Conservation (phyloP, 1,139 yeast species). For the Saccharomyces hybrid region DNA sequence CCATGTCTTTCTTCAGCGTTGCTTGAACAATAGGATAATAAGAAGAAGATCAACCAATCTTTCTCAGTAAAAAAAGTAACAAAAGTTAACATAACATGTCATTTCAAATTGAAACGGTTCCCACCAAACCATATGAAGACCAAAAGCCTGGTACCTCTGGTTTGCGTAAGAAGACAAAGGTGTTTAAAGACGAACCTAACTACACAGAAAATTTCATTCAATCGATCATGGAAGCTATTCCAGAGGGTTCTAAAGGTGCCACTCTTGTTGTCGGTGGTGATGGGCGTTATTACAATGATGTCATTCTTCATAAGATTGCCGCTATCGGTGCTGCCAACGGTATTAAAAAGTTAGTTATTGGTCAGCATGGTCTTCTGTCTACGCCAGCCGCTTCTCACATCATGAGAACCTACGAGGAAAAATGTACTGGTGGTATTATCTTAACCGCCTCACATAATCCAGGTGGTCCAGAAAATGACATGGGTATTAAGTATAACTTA, state of each 20-base stretch:
- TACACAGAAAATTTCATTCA: constrained; percentile 94
- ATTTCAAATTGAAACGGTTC: constrained; percentile 17
- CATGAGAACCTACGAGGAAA: constrained; percentile 54
- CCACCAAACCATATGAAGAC: constrained; percentile 75
- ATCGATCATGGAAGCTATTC: constrained; percentile 75
- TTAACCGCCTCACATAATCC: constrained; percentile 97
- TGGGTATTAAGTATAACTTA: constrained; percentile 93
- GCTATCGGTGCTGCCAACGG: constrained; percentile 88
- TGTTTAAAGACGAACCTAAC: constrained; percentile 62
- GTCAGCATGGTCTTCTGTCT: constrained; percentile 79
- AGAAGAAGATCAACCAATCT: neutral
- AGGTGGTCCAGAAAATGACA: constrained; percentile 88
- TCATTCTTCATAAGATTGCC: constrained; percentile 73
- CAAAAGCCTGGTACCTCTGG: constrained; percentile 99
- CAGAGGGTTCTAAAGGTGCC: constrained; percentile 76
- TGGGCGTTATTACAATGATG: constrained; percentile 85
- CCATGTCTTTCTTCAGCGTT: neutral
- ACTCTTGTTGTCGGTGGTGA: constrained; percentile 94
- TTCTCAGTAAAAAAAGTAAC: neutral
- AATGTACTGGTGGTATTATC: constrained; percentile 91
- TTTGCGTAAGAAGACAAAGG: constrained; percentile 80
- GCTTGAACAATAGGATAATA: neutral
- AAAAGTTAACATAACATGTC: constrained; percentile 5
- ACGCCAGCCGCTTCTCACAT: constrained; percentile 96
- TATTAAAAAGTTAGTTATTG: constrained; percentile 74